Evolutionary conservation across 2,329 filamentous ascomycete genomes (phyloP).

Genomic region (Fusarium armeniacum): DNA sequence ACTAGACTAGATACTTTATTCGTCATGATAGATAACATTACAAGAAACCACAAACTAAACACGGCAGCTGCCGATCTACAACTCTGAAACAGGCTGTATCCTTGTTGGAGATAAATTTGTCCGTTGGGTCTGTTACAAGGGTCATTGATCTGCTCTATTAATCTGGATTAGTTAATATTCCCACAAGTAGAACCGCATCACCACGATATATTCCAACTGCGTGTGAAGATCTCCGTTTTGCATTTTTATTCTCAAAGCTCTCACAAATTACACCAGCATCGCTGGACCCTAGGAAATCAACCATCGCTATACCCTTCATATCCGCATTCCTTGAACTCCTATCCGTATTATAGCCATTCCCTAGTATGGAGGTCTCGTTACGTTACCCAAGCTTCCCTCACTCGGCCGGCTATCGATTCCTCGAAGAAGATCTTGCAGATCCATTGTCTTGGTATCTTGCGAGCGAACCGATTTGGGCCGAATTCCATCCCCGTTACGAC

Average conservation of each 20-base stretch:
- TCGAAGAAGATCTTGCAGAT: slow-evolving; percentile 64
- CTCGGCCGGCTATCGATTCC: slow-evolving; percentile 65
- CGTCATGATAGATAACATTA: not conserved
- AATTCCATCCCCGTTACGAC: slow-evolving; percentile 59
- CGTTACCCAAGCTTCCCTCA: slow-evolving; percentile 62
- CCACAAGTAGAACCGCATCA: slow-evolving; percentile 6
- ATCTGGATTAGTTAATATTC: slow-evolving; percentile 8
- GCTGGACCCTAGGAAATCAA: slow-evolving; percentile 36
- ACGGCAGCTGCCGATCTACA: slow-evolving; percentile 30
- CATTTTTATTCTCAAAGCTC: slow-evolving; percentile 31
- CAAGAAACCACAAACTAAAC: slow-evolving; percentile 11
- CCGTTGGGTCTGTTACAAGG: not conserved
- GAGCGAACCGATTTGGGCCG: slow-evolving; percentile 54
- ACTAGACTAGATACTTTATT: not conserved
- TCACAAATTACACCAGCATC: slow-evolving; percentile 37
- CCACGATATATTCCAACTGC: not conserved
- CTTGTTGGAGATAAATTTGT: slow-evolving; percentile 8
- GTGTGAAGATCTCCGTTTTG: slow-evolving; percentile 11
- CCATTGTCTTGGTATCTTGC: slow-evolving; percentile 56
- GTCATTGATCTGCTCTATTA: slow-evolving; percentile 6
- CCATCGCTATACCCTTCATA: slow-evolving; percentile 34
- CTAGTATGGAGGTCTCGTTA: slow-evolving; percentile 66
- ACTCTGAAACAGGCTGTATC: slow-evolving; percentile 36
- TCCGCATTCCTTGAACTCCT: slow-evolving; percentile 22
- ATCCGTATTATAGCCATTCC: slow-evolving; percentile 19